These are phyloP conservation scores for Metschnikowia arizonensis DNA, from an alignment of 805 yeast species.

Conservation along the genomic window DNA sequence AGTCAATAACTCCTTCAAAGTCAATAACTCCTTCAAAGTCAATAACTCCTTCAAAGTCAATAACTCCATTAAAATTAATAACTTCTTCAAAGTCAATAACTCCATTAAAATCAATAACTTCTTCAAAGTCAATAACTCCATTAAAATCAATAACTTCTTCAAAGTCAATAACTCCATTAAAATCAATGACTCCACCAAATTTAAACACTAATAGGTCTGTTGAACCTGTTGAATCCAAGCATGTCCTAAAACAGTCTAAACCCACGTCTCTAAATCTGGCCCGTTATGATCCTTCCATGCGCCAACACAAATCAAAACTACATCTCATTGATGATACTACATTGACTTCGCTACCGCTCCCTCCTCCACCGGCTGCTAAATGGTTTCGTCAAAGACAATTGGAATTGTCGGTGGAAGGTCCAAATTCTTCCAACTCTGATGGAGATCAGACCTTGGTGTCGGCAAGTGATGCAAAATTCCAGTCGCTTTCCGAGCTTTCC, in stretches of 20 bases:
- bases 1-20: too few species aligned
- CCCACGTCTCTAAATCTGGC: background rate
- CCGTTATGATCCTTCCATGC: slow-evolving; percentile 20
- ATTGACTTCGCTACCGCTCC: slow-evolving; percentile 49
- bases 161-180: background rate
- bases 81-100: too few species aligned
- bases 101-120: too few species aligned
- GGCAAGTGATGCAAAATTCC: background rate
- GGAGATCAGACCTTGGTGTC: background rate
- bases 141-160: too few species aligned
- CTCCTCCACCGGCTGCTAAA: slow-evolving; percentile 41
- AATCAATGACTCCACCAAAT: too few species aligned
- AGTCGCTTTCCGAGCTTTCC: slow-evolving; percentile 1
- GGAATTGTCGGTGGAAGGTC: background rate
- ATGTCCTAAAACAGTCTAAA: background rate
- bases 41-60: too few species aligned
- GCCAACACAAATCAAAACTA: slow-evolving; percentile 29
- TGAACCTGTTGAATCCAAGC: background rate
- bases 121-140: too few species aligned
- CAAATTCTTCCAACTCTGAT: background rate
- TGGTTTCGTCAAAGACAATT: slow-evolving; percentile 9
- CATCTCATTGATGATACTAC: slow-evolving; percentile 47
- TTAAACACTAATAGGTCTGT: too few species aligned
- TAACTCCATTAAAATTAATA: too few species aligned
- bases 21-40: too few species aligned